Evolutionary conservation across 148 eudicot species (phyloP).

Genomic region (Camellia sinensis): DNA sequence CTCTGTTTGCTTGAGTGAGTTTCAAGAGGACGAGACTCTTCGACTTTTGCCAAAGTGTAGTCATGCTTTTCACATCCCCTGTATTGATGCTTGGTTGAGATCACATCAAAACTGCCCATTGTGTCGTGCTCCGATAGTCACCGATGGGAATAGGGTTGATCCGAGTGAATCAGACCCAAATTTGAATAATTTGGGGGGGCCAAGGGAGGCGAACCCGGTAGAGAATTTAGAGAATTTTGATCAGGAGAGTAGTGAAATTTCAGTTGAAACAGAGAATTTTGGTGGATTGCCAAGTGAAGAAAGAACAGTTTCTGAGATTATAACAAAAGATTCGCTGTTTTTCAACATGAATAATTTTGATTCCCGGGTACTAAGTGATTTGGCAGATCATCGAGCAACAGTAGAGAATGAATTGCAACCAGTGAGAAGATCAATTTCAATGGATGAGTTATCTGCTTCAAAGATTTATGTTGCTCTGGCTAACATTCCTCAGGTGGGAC

Average conservation of each 20-base stretch:
- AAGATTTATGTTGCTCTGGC: conserved; percentile 18
- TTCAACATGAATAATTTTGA: conserved; percentile 14
- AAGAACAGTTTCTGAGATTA: conserved; percentile 15
- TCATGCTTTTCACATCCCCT: conserved; percentile 56
- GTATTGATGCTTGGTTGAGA: conserved; percentile 65
- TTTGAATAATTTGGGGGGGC: conserved; percentile 12
- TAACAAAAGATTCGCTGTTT: conserved; percentile 11
- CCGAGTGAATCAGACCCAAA: background rate
- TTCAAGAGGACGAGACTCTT: conserved; percentile 55
- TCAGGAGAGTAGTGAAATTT: conserved; percentile 3
- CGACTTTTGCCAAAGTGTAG: conserved; percentile 68
- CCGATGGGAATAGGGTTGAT: conserved; percentile 3
- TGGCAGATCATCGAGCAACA: conserved; percentile 37
- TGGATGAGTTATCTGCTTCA: conserved; percentile 36
- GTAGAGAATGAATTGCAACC: conserved; percentile 27
- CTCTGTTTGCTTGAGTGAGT: conserved; percentile 56
- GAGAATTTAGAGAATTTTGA: conserved; percentile 15
- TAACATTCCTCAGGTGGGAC: conserved; percentile 16
- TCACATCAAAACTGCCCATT: conserved; percentile 66
- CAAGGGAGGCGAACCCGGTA: background rate
- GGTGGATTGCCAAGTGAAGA: conserved; percentile 27
- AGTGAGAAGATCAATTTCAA: conserved; percentile 53
- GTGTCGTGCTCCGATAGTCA: conserved; percentile 57
- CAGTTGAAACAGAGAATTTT: conserved; percentile 11
- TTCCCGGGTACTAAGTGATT: conserved; percentile 45